Base-by-base conservation (phyloP, 1,284 basidiomycete species). In the Lentinus polychrous region DNA sequence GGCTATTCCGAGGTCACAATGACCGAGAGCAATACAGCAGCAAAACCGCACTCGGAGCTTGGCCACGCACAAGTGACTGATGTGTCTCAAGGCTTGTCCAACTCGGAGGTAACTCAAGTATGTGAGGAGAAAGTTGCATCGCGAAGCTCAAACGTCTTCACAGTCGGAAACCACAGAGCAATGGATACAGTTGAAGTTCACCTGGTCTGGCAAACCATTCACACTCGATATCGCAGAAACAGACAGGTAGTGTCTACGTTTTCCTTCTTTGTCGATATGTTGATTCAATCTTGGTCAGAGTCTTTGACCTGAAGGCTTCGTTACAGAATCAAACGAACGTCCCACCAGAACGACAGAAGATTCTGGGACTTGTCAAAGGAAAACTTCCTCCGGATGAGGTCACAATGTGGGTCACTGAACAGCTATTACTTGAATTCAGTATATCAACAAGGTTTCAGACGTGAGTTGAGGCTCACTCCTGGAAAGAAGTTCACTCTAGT, bases 301-400 rank as follows among this genome's bases (percentile, higher is more conserved):
- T 87, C 8, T 82, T 77, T 57, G 85, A 88, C 56, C 65, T 88
- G 55, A 86, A 86, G 65, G 68, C 71, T 15, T 64, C 73, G 7
- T 64, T 96, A 34, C 78, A 84, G 54, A 74, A 71, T 31, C 63
- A 92, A 49, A 95, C 92, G 1, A 77, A 75, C 50, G 90, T 96
- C 1, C 91, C 92, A 2, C 78, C 83, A 22, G 88, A 89, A 55
- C 75, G 91, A 14, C 91, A 95, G 70, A 95, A 96, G 73, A 84
- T 95, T 47, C 73, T 94, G 11, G 91, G 91, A 1, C 68, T 95
- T 23, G 82, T 88, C 33, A 91, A 90, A 58, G 89, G 90, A 33
- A 93, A 90, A 63, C 69, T 94, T 10, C 88, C 89, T 3, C 71
- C 78, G 2, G 88, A 93, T 57, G 79, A 86, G 52, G 79, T 69